phyloP scores from a whole-genome alignment of 495 filamentous ascomycete genomes.

The Margaritispora aquatica region DNA sequence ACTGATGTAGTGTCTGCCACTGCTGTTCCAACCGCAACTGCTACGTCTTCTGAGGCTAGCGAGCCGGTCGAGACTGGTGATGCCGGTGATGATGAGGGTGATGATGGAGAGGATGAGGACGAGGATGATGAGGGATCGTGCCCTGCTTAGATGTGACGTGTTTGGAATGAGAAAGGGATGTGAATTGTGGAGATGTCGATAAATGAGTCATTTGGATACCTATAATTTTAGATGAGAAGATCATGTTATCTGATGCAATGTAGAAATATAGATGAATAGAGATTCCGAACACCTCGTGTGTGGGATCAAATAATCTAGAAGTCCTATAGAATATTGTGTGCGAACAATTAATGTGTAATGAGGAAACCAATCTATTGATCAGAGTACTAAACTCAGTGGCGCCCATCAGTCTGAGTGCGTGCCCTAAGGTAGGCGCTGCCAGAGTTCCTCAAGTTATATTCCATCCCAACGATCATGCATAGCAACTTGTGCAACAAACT shows the following conservation, averaged over 20 bases:
- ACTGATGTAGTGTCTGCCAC: not conserved
- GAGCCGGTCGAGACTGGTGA: not conserved
- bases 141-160: not conserved
- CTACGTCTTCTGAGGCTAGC: not conserved
- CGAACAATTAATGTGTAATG: not conserved
- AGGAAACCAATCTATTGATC: too few species aligned
- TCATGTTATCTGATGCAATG: too few species aligned
- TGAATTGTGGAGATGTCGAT: not conserved
- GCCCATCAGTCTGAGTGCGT: too few species aligned
- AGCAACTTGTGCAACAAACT: too few species aligned
- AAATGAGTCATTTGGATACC: not conserved
- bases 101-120: not conserved
- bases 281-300: too few species aligned
- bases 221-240: too few species aligned
- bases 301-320: not conserved
- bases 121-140: not conserved
- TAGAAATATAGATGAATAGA: too few species aligned
- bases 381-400: too few species aligned
- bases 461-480: too few species aligned
- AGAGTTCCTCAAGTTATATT: too few species aligned
- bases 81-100: not conserved
- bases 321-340: not conserved
- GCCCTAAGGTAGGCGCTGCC: too few species aligned
- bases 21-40: not conserved
- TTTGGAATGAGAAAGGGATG: not conserved